A percentile compares a stretch with the other conserved stretches of the same genome.
phyloP scores from a whole-genome alignment of 2,329 filamentous ascomycete species.

The Colletotrichum tofieldiae region DNA sequence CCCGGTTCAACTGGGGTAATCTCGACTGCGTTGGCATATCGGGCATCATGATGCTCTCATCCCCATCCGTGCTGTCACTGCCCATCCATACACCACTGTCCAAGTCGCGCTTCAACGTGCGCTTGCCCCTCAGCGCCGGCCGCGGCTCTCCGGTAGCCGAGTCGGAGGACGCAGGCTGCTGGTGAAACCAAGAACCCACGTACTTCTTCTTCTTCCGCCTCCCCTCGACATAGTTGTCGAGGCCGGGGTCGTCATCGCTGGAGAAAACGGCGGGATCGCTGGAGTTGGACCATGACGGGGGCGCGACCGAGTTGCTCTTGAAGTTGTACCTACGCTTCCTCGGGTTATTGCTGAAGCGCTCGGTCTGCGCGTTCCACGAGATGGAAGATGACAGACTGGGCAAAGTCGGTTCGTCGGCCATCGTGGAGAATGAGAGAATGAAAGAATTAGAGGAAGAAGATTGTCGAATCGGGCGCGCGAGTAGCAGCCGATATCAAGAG shows the following conservation, averaged over 20 bases:
- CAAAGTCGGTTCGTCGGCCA: conserved; percentile 60
- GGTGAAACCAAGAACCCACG: conserved; percentile 78
- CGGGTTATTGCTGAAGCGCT: conserved; percentile 57
- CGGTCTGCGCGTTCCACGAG: conserved; percentile 57
- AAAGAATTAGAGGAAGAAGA: background rate
- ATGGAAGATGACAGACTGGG: conserved; percentile 55
- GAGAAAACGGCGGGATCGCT: conserved; percentile 82
- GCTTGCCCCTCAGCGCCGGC: conserved; percentile 60
- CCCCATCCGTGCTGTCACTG: conserved; percentile 69
- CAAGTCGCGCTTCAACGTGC: conserved; percentile 70
- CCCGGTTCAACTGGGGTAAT: conserved; percentile 56
- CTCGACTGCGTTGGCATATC: conserved; percentile 53
- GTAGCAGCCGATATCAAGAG: conserved; percentile 7
- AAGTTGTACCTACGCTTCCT: conserved; percentile 57
- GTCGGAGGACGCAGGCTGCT: conserved; percentile 66
- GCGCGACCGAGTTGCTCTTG: conserved; percentile 48
- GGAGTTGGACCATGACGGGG: conserved; percentile 68
- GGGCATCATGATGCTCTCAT: conserved; percentile 55
- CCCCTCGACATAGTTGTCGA: conserved; percentile 75
- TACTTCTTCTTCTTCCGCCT: conserved; percentile 74
- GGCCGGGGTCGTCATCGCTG: conserved; percentile 78
- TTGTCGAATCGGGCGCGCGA: conserved; percentile 9
- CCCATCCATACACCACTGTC: conserved; percentile 81
- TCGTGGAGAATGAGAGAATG: conserved; percentile 39
- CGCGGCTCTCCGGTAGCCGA: conserved; percentile 61